Evolutionary conservation across 2,329 filamentous ascomycete species (phyloP), one percentile per base, ranked within the genome.

Genomic region (Helotiales sp.): DNA sequence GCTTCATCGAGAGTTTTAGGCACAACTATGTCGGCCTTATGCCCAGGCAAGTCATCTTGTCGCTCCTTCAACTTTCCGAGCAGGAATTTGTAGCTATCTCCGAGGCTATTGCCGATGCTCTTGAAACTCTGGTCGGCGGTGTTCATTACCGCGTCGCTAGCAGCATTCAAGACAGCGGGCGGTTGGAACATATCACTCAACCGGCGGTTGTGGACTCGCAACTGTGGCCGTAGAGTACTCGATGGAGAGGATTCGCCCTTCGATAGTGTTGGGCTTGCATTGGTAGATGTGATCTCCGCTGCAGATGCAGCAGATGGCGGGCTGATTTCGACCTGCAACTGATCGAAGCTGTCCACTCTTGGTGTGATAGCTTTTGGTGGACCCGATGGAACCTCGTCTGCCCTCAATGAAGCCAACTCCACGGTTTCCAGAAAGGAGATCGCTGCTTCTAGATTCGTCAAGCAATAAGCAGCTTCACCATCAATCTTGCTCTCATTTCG

Each of bases 381-480:
- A 0, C 89, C 86, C 42, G 87, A 85, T 15, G 84, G 87, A 17
- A 80, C 75, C 71, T 96, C 92, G 63, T 96, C 90, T 5, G 88
- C 88, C 52, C 92, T 85, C 6, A 99, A 78, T 25, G 90, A 96
- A 6, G 93, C 90, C 24, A 99, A 80, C 71, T 99, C 95, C 27
- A 99, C 95, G 0, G 93, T 98, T 69, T 98, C 90, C 13, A 99
- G 78, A 69, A 99, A 99, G 52, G 89, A 93, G 55, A 98, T 91
- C 57, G 93, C 90, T 17, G 95, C 95, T 74, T 99, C 95, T 1
- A 99, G 81, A 66, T 96, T 99, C 38, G 96, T 97, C 57, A 99
- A 79, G 69, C 95, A 98, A 73, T 99, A 99, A 1, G 95, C 93
- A 12, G 93, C 89, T 74, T 99, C 95, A 15, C 95, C 95, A 57